Percentiles rank a stretch among this genome's conserved stretches.
phyloP scores from a whole-genome alignment of 306 rosid genomes.

The Prosopis cineraria region DNA sequence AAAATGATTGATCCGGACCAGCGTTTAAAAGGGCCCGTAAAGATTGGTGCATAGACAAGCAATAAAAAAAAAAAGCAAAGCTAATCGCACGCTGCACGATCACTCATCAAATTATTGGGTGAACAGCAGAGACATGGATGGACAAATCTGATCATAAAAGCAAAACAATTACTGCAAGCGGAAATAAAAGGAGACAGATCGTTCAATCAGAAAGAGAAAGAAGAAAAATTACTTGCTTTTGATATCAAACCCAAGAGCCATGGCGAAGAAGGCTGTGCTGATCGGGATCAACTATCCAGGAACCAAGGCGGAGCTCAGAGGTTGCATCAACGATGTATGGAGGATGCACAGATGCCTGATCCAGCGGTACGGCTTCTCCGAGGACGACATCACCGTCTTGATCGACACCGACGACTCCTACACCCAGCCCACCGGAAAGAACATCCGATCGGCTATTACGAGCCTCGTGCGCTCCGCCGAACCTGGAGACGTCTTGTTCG shows the following conservation, averaged over 20 bases:
- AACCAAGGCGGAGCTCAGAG: conserved; percentile 82
- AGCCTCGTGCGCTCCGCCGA: conserved; percentile 58
- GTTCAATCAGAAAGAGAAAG: not conserved
- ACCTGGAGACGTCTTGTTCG: conserved; percentile 65
- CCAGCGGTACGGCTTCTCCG: conserved; percentile 64
- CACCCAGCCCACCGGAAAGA: conserved; percentile 78
- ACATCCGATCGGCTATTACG: conserved; percentile 61
- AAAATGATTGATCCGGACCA: too few species aligned
- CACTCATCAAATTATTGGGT: not conserved
- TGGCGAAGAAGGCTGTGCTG: conserved; percentile 82
- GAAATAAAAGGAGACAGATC: not conserved
- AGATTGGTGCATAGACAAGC: not conserved
- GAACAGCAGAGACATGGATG: not conserved
- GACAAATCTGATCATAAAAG: not conserved
- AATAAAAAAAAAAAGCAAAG: not conserved
- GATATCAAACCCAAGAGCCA: conserved; percentile 9
- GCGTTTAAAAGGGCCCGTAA: too few species aligned
- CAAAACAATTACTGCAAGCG: not conserved
- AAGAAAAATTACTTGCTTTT: not conserved
- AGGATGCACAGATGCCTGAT: conserved; percentile 61
- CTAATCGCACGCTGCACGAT: not conserved
- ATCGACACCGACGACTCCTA: conserved; percentile 77
- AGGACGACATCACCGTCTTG: conserved; percentile 67
- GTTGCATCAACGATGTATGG: conserved; percentile 88
- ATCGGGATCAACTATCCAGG: conserved; percentile 90